Percentiles rank a stretch among this genome's conserved stretches.
Conservation (phyloP, 306 rosid species). For the Phaseolus lunatus region DNA sequence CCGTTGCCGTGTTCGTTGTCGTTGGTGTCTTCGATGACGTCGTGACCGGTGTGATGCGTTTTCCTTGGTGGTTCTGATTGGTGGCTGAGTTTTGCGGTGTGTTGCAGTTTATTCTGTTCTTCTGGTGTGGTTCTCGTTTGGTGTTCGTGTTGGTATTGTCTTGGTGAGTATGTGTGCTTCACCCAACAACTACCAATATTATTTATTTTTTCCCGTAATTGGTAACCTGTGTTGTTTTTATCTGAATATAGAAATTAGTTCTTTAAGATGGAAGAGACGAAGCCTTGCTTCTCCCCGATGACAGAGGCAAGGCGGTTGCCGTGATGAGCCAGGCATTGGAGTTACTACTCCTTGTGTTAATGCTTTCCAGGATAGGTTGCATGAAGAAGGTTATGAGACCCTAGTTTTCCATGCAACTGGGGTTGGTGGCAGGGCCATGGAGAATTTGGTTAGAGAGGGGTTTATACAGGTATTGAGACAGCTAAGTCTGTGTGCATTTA, state of each 20-base stretch:
- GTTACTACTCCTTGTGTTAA: slow-evolving; percentile 86
- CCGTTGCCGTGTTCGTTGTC: too few species aligned
- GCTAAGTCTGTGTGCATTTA: slow-evolving; percentile 15
- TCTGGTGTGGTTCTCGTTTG: too few species aligned
- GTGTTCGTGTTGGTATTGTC: too few species aligned
- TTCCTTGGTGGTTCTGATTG: too few species aligned
- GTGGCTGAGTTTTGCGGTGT: too few species aligned
- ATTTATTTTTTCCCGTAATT: not conserved
- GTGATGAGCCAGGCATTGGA: slow-evolving; percentile 75
- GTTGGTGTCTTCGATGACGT: too few species aligned
- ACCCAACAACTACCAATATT: not conserved
- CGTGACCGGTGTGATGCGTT: too few species aligned
- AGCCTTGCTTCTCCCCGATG: slow-evolving; percentile 58
- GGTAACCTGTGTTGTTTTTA: not conserved
- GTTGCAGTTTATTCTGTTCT: too few species aligned
- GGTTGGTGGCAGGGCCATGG: slow-evolving; percentile 98
- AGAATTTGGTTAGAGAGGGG: slow-evolving; percentile 84
- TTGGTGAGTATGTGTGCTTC: too few species aligned
- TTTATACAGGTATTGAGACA: slow-evolving; percentile 71
- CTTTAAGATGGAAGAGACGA: slow-evolving; percentile 35
- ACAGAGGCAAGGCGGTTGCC: slow-evolving; percentile 77
- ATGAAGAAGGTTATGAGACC: slow-evolving; percentile 74
- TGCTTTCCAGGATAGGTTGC: slow-evolving; percentile 74
- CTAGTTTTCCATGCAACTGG: slow-evolving; percentile 96
- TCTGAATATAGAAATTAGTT: not conserved